Evolutionary conservation across 2,329 filamentous ascomycete species (phyloP), one percentile per base, ranked within the genome.

Genomic region (Arthrinium puccinioides): DNA sequence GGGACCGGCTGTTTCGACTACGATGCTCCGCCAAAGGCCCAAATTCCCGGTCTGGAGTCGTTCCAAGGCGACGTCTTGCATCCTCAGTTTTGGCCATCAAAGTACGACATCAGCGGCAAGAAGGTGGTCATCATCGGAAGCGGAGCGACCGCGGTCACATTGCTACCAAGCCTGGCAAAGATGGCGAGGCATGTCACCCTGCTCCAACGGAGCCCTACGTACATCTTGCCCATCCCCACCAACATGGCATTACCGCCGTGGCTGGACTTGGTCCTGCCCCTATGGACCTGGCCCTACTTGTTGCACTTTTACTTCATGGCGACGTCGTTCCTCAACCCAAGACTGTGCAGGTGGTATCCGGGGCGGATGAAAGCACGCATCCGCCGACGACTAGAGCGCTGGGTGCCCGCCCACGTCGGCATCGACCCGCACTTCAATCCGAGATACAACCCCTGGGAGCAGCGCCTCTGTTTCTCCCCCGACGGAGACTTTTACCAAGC

Each of bases 81-180:
- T 45, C 78, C 79, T 0, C 79, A 83, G 46, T 80, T 79, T 61
- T 89, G 85, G 85, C 82, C 83, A 0, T 64, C 80, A 39, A 68
- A 79, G 32, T 62, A 84, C 24, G 72, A 85, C 49, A 82, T 82
- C 54, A 60, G 66, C 6, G 66, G 68, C 55, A 87, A 88, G 58
- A 74, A 75, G 29, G 66, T 90, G 18, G 72, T 86, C 28, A 68
- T 90, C 40, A 76, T 92, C 43, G 86, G 86, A 13, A 82, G 76
- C 13, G 87, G 87, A 6, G 87, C 87, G 3, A 94, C 87, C 0
- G 82, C 86, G 5, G 63, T 90, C 33, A 92, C 87, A 0, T 67
- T 94, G 1, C 57, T 94, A 3, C 87, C 87, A 1, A 74, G 69
- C 30, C 61, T 94, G 32, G 76, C 78, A 1, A 63, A 83, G 30